Evolutionary conservation across 768 basidiomycete species (phyloP), one percentile per base, ranked within the genome.

Genomic region (Neoboletus subvelutipes): DNA sequence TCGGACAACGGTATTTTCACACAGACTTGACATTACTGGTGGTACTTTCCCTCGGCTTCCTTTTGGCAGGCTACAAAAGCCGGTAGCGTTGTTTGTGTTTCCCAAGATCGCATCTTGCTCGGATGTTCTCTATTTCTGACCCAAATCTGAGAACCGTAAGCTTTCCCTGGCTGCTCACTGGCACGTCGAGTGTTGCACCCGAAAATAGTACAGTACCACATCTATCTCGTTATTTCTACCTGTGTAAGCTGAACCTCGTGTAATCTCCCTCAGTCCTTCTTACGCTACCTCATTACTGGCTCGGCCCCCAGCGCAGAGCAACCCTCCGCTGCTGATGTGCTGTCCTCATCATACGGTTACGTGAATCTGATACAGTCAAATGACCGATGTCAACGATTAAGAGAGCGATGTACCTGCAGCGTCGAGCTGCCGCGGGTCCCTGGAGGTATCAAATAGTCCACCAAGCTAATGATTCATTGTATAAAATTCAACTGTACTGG

Each of bases 401-500:
- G 28, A 17, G 26, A 28, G 10, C 11, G 22, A 26, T 20, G n/a
- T 9, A n/a, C 28, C n/a, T 29, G 26, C 11, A 28, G 18, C 18
- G 36, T 28, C 18, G 20, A 46, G 11, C 39, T 28, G 17, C 26
- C 13, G 24, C 20, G 24, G 41, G 12, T 7, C 29, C 40, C 15
- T 29, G 33, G 11, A 48, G 31, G 15, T 37, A 39, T 13, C 15
- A 22, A 45, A 39, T 24, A 17, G 18, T 53, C 24, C 15, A 11
- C 43, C 53, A 26, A 50, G 41, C 52, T 54, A 48, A 48, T 10
- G 22, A 42, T 51, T 24, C 45, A 29, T 48, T 20, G 55, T 24
- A 58, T 40, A 34, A 37, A 39, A 29, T 43, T 33, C 49, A 46
- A 57, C 31, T 45, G 41, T 56, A 61, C 41, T 52, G 31, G 49